Percentiles rank a stretch among this genome's conserved stretches.
Conservation (phyloP, 2,329 filamentous ascomycete species). For the Bipolaris sorokiniana region DNA sequence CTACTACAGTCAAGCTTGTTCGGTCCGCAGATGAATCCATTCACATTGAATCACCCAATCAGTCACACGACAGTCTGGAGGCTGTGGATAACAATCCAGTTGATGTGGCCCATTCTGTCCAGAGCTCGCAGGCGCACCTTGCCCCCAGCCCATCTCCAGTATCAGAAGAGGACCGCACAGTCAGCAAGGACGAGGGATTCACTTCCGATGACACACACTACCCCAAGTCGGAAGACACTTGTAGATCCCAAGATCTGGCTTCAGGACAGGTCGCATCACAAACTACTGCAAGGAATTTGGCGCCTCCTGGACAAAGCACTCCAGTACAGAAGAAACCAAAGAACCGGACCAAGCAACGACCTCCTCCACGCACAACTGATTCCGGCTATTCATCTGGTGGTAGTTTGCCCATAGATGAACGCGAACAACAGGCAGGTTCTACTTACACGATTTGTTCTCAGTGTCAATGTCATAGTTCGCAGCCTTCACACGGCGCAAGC, state of each 20-base stretch:
- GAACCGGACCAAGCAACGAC: conserved; percentile 21
- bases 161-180: background rate
- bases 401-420: conserved; percentile 29
- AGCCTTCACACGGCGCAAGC: conserved; percentile 3
- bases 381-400: conserved; percentile 51
- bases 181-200: conserved; percentile 9
- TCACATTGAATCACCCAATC: background rate
- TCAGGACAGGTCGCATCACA: conserved; percentile 22
- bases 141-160: conserved; percentile 33
- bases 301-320: conserved; percentile 8
- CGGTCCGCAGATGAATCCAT: background rate
- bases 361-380: conserved; percentile 42
- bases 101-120: conserved; percentile 31
- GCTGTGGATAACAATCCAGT: conserved; percentile 25
- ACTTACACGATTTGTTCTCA: conserved; percentile 11
- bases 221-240: conserved; percentile 18
- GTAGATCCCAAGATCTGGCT: conserved; percentile 32
- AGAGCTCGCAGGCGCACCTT: conserved; percentile 40
- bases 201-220: background rate
- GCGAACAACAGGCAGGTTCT: conserved; percentile 18
- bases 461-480: conserved; percentile 11
- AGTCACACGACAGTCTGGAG: conserved; percentile 13
- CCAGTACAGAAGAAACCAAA: conserved; percentile 10
- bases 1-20: conserved; percentile 11
- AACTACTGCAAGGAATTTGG: conserved; percentile 7